Base-by-base conservation (phyloP, 768 basidiomycete genomes). In the Mycena crocata region DNA sequence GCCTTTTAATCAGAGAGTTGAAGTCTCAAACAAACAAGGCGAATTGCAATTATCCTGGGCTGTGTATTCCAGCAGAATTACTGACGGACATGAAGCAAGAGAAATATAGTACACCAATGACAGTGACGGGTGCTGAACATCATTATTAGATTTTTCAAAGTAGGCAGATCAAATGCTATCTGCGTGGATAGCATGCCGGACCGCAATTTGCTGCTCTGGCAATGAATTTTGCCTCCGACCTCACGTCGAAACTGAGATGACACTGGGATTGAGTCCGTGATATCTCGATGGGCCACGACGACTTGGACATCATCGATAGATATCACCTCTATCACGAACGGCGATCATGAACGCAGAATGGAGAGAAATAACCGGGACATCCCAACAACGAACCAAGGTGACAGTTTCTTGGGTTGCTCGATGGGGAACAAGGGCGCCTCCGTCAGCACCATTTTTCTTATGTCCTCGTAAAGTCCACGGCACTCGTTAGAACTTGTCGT, bases 271-370 rank as follows among this genome's bases (percentile, higher is more conserved):
- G 51, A 37, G 28, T n/a, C 34, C 1, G 15, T 39, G 44, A 26
- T 52, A 46, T 35, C 60, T 52, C 35, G 50, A 62, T 62, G 50
- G 40, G 32, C n/a, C 8, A 19, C 28, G 23, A 3, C 19, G 26
- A 12, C 39, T 21, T 52, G 34, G n/a, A 23, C 50, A 52, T 34
- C 58, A 45, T 19, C 32, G 12, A 26, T 60, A 50, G 26, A 35
- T 42, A 51, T 52, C 21, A 42, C 15, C 40, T 42, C 40, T 42
- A 19, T 54, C 23, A 35, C 7, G 6, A 48, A 62, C 60, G 60
- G 60, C 60, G 50, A 62, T 62, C 60, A 62, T 44, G 13, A 51
- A n/a, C n/a, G n/a, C n/a, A n/a, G 31, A 61, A 44, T 54, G 46
- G 58, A 49, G 58, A 14, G 40, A 19, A 21, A n/a, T n/a, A n/a